Evolutionary conservation across 2,329 filamentous ascomycete species (phyloP).

Genomic region (Fusarium globosum): DNA sequence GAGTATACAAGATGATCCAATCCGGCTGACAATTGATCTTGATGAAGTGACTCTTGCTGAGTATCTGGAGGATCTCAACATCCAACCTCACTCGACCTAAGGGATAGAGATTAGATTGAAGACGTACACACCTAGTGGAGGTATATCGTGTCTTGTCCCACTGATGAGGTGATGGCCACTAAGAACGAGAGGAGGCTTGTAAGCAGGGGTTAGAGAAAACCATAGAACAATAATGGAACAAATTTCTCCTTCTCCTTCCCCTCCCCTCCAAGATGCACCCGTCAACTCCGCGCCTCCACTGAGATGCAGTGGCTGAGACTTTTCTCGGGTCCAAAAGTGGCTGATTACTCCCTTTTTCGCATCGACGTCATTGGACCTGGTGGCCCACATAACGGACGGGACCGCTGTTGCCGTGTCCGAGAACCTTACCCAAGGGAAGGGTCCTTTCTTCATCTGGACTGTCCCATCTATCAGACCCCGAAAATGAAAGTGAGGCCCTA

Average conservation of each 20-base stretch:
- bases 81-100: background rate
- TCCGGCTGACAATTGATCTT: background rate
- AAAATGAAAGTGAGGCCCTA: background rate
- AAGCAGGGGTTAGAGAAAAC: constrained; percentile 27
- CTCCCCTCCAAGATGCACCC: background rate
- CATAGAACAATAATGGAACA: constrained; percentile 34
- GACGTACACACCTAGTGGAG: constrained; percentile 7
- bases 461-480: background rate
- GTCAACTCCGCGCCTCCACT: constrained; percentile 18
- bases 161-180: constrained; percentile 25
- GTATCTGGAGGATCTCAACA: background rate
- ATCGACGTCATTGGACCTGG: constrained; percentile 18
- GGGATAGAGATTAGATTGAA: background rate
- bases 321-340: constrained; percentile 20
- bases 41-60: background rate
- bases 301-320: constrained; percentile 29
- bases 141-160: constrained; percentile 6
- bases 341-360: constrained; percentile 14
- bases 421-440: constrained; percentile 14
- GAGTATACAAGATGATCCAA: background rate
- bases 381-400: constrained; percentile 6
- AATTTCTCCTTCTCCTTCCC: constrained; percentile 2
- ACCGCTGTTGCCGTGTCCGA: background rate
- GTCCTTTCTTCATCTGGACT: background rate
- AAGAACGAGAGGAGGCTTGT: background rate